Conservation (phyloP, 805 yeast genomes). For the Ascoidea tarda region DNA sequence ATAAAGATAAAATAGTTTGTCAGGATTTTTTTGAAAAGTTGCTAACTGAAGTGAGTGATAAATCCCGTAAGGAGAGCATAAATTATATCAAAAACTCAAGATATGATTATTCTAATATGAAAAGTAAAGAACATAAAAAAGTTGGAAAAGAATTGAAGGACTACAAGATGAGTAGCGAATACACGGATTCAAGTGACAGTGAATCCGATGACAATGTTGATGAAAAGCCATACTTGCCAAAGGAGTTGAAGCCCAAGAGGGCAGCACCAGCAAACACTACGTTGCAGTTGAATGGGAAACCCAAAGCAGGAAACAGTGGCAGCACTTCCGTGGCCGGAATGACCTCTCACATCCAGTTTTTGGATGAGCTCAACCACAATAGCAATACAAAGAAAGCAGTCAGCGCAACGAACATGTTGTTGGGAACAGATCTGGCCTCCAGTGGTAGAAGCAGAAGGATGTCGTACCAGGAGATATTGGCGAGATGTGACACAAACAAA, state of each 20-base stretch:
- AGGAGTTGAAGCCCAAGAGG: neutral
- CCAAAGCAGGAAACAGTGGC: neutral
- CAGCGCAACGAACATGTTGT: neutral
- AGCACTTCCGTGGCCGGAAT: neutral
- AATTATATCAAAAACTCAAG: constrained; percentile 5
- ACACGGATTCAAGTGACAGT: neutral
- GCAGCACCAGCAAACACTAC: neutral
- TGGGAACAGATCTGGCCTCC: neutral
- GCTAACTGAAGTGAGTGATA: constrained; percentile 4
- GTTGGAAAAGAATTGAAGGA: neutral
- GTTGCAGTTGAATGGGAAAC: neutral
- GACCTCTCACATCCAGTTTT: too few relatives aligned
- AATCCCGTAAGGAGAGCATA: constrained; percentile 3
- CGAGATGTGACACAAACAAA: too few relatives aligned
- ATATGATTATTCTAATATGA: neutral
- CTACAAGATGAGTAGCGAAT: neutral
- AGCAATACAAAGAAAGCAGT: neutral
- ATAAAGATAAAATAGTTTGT: neutral
- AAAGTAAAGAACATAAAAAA: neutral
- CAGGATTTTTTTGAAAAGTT: constrained; percentile 3
- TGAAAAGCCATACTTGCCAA: constrained; percentile 7
- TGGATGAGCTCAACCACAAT: too few relatives aligned
- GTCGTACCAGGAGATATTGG: too few relatives aligned
- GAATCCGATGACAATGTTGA: constrained; percentile 2
- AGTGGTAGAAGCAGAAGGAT: too few relatives aligned